A percentile compares a stretch with the other conserved stretches of the same genome.
These are phyloP conservation scores for Allium cepa DNA, from an alignment of 106 monocot genomes.

Conservation along the genomic window DNA sequence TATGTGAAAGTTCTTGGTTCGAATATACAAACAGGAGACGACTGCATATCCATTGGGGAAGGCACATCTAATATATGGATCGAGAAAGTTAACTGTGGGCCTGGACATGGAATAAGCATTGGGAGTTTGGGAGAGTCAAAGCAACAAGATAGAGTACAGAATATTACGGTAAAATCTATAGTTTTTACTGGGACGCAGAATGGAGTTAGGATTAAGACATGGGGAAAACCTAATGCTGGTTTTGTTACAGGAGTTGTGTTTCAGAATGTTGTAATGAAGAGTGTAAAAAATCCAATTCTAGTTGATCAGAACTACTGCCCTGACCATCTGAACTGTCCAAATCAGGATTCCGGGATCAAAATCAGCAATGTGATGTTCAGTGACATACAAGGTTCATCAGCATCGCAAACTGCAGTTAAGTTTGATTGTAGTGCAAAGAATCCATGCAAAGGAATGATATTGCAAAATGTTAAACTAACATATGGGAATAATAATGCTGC, in stretches of 20 bases:
- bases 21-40: neutral
- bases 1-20: neutral
- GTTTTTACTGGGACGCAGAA: constrained; percentile 17
- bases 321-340: constrained; percentile 20
- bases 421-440: constrained; percentile 13
- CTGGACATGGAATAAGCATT: constrained; percentile 8
- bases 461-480: constrained; percentile 3
- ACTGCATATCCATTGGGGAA: constrained; percentile 2
- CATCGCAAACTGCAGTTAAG: constrained; percentile 11
- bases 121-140: neutral
- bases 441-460: constrained; percentile 11
- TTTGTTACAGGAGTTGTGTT: constrained; percentile 10
- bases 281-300: constrained; percentile 17
- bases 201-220: constrained; percentile 26
- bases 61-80: constrained; percentile 1
- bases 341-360: constrained; percentile 9
- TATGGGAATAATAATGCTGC: constrained; percentile 5
- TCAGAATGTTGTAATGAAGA: constrained; percentile 10
- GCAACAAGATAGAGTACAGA: neutral
- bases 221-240: constrained; percentile 5
- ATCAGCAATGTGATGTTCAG: constrained; percentile 9
- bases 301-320: constrained; percentile 30
- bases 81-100: neutral
- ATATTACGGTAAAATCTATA: constrained; percentile 5
- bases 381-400: constrained; percentile 12